Percentiles rank a stretch among this genome's conserved stretches.
Conservation (phyloP, 768 basidiomycete species). For the Piloderma croceum region DNA sequence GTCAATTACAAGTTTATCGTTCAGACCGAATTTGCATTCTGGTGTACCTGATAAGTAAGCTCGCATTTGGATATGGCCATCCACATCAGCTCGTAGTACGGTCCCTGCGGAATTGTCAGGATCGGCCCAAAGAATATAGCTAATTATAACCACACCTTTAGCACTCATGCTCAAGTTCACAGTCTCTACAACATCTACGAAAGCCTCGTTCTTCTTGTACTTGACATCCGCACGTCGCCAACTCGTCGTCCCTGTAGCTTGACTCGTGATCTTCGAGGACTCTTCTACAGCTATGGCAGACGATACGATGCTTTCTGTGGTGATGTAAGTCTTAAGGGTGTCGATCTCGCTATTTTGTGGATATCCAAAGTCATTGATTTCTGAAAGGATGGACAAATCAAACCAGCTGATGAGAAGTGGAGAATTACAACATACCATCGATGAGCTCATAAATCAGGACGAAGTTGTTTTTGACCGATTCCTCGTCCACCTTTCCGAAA, state of each 20-base stretch:
- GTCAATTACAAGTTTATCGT: conserved; percentile 97
- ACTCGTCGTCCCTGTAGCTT: conserved; percentile 94
- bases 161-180: conserved; percentile 97
- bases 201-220: conserved; percentile 99
- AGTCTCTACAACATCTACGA: conserved; percentile 98
- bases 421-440: conserved; percentile 59
- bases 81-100: conserved; percentile 91
- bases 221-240: conserved; percentile 96
- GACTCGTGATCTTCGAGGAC: conserved; percentile 92
- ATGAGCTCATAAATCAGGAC: conserved; percentile 97
- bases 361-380: conserved; percentile 98
- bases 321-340: conserved; percentile 95
- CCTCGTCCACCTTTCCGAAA: conserved; percentile 98
- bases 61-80: conserved; percentile 97
- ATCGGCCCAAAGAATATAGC: conserved; percentile 5
- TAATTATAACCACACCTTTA: conserved; percentile 55
- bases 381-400: conserved; percentile 34
- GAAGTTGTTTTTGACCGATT: conserved; percentile 98
- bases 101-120: conserved; percentile 50
- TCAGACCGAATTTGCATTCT: conserved; percentile 98
- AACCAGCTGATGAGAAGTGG: conserved; percentile 11
- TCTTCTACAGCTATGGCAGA: conserved; percentile 91
- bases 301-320: conserved; percentile 91
- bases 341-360: conserved; percentile 99
- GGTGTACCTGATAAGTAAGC: conserved; percentile 96